phyloP scores from a whole-genome alignment of 176 grass and related monocot species.

The Areca catechu region DNA sequence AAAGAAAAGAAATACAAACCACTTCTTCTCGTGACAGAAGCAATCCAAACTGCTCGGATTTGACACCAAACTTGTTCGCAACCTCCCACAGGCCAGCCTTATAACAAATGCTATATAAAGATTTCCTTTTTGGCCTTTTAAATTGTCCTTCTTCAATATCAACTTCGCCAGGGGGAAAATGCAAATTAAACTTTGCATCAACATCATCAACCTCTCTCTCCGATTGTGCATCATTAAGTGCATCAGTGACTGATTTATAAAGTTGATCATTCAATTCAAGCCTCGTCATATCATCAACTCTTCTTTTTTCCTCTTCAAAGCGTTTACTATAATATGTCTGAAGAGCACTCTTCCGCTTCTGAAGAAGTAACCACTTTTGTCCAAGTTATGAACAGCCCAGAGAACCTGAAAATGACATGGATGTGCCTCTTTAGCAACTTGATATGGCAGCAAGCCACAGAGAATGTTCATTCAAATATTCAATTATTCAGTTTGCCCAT shows the following conservation, averaged over 20 bases:
- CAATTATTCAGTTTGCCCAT: no score
- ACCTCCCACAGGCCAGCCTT: constrained; percentile 97
- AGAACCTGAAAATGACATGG: constrained; percentile 45
- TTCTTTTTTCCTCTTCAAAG: constrained; percentile 66
- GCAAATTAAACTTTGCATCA: constrained; percentile 92
- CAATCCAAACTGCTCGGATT: constrained; percentile 78
- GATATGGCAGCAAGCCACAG: background rate
- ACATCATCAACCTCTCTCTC: constrained; percentile 98
- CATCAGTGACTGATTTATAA: constrained; percentile 65
- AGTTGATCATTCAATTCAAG: constrained; percentile 49
- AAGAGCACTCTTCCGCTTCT: constrained; percentile 83
- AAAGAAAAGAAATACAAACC: constrained; percentile 30
- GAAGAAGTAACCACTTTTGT: constrained; percentile 94
- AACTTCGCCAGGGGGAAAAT: constrained; percentile 91
- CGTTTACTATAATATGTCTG: constrained; percentile 72
- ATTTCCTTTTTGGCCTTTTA: constrained; percentile 89
- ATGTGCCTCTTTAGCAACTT: background rate
- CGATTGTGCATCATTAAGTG: constrained; percentile 79
- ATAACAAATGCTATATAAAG: constrained; percentile 70
- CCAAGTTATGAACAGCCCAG: constrained; percentile 76
- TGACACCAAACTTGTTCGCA: constrained; percentile 74
- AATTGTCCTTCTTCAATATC: constrained; percentile 75
- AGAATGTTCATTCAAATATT: background rate
- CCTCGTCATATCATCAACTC: constrained; percentile 67
- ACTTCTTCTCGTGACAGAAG: constrained; percentile 57